Base-by-base conservation (phyloP, 2,329 filamentous ascomycete genomes). In the Colletotrichum shisoi region DNA sequence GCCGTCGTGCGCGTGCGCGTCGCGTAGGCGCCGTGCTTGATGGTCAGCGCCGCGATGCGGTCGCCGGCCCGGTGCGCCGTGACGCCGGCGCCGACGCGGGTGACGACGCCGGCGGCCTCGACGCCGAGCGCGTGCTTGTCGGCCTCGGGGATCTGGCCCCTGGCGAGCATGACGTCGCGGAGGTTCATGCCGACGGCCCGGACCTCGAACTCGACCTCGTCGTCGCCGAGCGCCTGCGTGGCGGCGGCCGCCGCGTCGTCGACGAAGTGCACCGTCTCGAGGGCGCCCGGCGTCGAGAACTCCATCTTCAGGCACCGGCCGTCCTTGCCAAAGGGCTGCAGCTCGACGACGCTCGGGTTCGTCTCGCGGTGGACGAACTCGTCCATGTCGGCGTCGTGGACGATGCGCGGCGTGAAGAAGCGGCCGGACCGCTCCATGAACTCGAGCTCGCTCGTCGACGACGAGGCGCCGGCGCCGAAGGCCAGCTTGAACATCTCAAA, bases 131-230 rank as follows among this genome's bases (percentile, higher is more conserved):
- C 60, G 13, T 70, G 62, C 56, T 68, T 68, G 31, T 76, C 75
- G 3, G 72, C 70, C 19, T 76, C 75, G 8, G 74, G 69, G 0
- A 80, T 71, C 53, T 79, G 78, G 2, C 78, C 79, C 74, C 77
- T 79, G 31, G 79, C 78, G 13, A 80, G 79, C 65, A 84, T 75
- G 1, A 81, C 76, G 68, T 86, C 83, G 39, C 77, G 77, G 69
- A 80, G 81, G 71, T 82, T 85, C 64, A 84, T 73, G 0, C 81
- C 80, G 0, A 79, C 75, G 6, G 79, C 79, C 39, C 76, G 76
- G n/a, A 82, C 76, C 57, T 79, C 76, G 57, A 83, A 77, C 70
- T 82, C 80, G 5, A 83, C 70, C 42, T 81, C 74, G n/a, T 78
- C 73, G 0, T 71, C 73, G 0, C 70, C 73, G 19, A 81, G 68